Evolutionary conservation across 306 rosid species (phyloP), one percentile per base, ranked within the genome.

Genomic region (Inga laurina): DNA sequence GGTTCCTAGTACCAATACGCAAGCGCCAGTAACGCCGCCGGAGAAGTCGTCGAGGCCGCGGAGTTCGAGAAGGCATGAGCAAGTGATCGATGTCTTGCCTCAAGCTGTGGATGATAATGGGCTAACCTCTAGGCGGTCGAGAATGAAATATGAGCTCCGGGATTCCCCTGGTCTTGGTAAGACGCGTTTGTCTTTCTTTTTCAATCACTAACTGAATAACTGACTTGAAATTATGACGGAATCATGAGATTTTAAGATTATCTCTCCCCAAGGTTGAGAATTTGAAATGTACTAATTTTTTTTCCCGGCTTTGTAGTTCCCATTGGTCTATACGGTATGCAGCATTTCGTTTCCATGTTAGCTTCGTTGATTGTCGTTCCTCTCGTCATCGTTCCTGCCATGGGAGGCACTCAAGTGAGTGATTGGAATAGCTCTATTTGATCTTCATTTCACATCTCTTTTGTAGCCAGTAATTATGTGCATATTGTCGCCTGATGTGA

Each of bases 361-460:
- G 99, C 97, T 83, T 97, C 99, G 35, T 84, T 97, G 89, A 82
- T 94, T 89, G 95, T 97, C 48, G 79, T 91, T 75, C 99, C 99
- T 49, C 98, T 97, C 37, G 95, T 94, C 67, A 90, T 94, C 27
- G 99, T 91, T 86, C 98, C 99, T 13, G 98, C 98, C 22, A 97
- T 97, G 99, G 99, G 99, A 84, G 99, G 99, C 76, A 85, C 89
- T 86, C 84, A 91, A 43, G 99, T 97, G 90, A 94, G 99, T 92
- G 75, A 13, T 35, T 65, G 71, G 30, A 62, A 30, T 37, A 16
- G 37, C 21, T 84, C 46, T 8, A 44, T 68, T 69, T 16, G 24
- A 1, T 77, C 52, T 78, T 22, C 49, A 16, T 43, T 78, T 52
- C 21, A 21, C 74, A 30, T 68, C 0, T 71, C 1, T 30, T 71